Conservation (phyloP, 768 basidiomycete species). For the Kondoa malvinella region DNA sequence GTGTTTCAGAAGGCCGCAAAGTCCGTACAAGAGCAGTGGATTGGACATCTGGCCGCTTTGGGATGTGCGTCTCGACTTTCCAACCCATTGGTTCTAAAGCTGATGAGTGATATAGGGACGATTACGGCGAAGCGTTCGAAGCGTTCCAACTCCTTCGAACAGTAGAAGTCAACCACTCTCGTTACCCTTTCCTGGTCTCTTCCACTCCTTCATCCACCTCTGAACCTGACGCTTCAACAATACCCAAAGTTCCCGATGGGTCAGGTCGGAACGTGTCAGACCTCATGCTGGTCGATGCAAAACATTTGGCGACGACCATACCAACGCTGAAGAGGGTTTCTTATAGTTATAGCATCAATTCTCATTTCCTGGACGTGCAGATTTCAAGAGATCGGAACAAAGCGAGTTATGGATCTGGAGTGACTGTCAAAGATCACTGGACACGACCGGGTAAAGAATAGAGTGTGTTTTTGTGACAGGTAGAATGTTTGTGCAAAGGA, state of each 20-base stretch:
- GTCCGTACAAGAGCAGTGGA: neutral
- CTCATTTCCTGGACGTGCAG: neutral
- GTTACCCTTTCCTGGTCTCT: neutral
- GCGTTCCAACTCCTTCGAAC: neutral
- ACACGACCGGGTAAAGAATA: neutral
- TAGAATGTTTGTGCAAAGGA: neutral
- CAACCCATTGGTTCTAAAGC: neutral
- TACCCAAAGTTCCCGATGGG: neutral
- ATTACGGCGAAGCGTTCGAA: neutral
- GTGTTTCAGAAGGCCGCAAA: slow-evolving; percentile 1
- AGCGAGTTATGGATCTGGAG: neutral
- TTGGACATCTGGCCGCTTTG: neutral
- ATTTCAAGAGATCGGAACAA: neutral
- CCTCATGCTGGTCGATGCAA: slow-evolving; percentile 1
- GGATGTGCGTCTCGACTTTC: neutral
- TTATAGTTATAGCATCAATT: neutral
- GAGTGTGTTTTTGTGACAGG: neutral
- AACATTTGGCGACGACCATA: neutral
- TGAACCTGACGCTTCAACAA: neutral
- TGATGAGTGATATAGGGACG: neutral
- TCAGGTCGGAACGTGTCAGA: neutral
- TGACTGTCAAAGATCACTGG: slow-evolving; percentile 1
- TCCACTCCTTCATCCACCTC: neutral
- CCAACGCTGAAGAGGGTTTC: neutral
- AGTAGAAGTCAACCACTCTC: slow-evolving; percentile 7